phyloP scores from a whole-genome alignment of 306 rosid species.

The Clitoria ternatea region DNA sequence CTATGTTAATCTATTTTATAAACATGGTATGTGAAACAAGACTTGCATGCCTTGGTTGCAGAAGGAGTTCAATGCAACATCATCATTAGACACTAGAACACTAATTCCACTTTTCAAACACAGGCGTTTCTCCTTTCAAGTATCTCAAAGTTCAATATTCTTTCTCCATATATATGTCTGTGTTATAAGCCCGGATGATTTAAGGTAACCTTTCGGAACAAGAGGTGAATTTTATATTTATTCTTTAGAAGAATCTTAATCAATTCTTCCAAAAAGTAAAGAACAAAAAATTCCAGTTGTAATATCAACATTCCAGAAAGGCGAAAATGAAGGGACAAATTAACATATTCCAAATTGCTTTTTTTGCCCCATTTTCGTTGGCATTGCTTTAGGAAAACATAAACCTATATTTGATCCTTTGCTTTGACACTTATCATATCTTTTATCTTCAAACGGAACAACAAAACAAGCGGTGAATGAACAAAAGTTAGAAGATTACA shows the following conservation, averaged over 20 bases:
- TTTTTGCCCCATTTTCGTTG: background rate
- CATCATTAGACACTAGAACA: background rate
- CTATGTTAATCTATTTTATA: background rate
- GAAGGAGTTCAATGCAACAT: background rate
- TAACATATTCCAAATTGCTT: conserved; percentile 22
- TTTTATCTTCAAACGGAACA: conserved; percentile 5
- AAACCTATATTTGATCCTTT: conserved; percentile 35
- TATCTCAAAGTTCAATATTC: conserved; percentile 14
- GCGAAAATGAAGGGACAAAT: conserved; percentile 22
- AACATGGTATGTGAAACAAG: background rate
- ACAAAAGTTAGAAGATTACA: conserved; percentile 40
- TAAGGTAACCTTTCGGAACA: background rate
- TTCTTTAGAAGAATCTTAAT: background rate
- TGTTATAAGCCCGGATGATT: background rate
- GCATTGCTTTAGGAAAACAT: conserved; percentile 23
- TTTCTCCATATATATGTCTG: background rate
- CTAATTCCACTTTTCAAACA: background rate
- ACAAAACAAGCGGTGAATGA: background rate
- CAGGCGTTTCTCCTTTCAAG: background rate
- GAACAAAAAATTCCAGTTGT: conserved; percentile 19
- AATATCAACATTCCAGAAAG: conserved; percentile 16
- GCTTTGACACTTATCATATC: conserved; percentile 35
- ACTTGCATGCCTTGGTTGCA: background rate
- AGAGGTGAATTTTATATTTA: background rate
- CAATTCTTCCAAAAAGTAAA: conserved; percentile 21